A percentile compares a stretch with the other conserved stretches of the same genome.
Evolutionary conservation across 148 eudicot genomes (phyloP).

Genomic region (Arbutus unedo): DNA sequence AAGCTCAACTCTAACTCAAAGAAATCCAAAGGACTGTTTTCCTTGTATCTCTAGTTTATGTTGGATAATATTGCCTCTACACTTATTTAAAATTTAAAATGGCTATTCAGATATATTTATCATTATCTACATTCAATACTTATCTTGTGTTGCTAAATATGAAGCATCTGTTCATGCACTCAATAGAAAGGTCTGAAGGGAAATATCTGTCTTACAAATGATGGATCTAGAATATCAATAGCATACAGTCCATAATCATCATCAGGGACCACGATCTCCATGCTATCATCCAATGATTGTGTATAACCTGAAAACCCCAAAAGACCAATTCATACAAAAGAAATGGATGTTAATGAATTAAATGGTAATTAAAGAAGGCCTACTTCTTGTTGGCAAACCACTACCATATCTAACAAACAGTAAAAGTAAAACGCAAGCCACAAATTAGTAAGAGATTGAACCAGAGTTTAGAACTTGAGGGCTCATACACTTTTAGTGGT

Average conservation of each 20-base stretch:
- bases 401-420: neutral
- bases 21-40: neutral
- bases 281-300: conserved; percentile 59
- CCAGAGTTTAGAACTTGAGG: neutral
- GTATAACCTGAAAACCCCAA: conserved; percentile 65
- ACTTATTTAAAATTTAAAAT: neutral
- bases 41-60: neutral
- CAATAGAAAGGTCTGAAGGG: neutral
- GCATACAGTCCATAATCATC: conserved; percentile 94
- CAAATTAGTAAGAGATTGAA: neutral
- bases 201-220: conserved; percentile 47
- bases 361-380: neutral
- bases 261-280: conserved; percentile 74
- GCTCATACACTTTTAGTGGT: neutral
- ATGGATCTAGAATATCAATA: conserved; percentile 92
- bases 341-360: neutral
- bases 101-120: no score
- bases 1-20: neutral
- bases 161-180: neutral
- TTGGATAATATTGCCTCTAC: neutral
- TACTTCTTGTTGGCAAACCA: neutral
- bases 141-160: neutral
- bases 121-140: neutral
- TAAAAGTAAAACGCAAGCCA: neutral
- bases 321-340: neutral